Base-by-base conservation (phyloP, 345 rosid species). In the Aegle marmelos region DNA sequence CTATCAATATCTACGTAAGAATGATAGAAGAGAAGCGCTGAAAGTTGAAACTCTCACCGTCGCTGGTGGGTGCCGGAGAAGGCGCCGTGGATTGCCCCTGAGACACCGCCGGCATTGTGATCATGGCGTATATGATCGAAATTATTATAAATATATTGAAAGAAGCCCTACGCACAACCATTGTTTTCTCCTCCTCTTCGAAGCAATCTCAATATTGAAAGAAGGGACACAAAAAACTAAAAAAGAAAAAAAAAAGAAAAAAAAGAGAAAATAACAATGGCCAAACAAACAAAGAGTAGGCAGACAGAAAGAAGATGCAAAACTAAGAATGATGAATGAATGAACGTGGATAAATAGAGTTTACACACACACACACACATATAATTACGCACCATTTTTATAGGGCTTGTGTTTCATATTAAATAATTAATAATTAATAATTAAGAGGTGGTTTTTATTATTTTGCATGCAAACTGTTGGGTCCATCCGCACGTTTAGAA, bases 1-100 rank as follows among this genome's bases (percentile, higher is more conserved):
- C 57, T 19, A 53, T 48, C 17, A 0, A 48, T 48, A 48, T 13
- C 4, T 13, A 48, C 10, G 50, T 41, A 11, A 11, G 50, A 10
- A 41, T 41, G 50, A 11, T 13, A 41, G 50, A 45, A 45, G 16
- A 45, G 50, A 45, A 13, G 50, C 11, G 13, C 2, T 13, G 50
- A 13, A 45, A 0, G 50, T 45, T 13, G 50, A 45, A 45, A 45
- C 50, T 45, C 63, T 45, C 60, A 93, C 96, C 94, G 54, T 93
- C 98, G 83, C 85, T 89, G 74, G 89, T 72, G 81, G 94, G 90
- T 67, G 91, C 88, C 14, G 96, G 92, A 71, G 97, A 89, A 14
- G 92, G 89, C 66, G 94, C 89, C 16, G 85, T 2, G 22, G 87
- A 74, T 74, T 89, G 94, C 1, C 90, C 87, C 30, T 82, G 95